Conservation (phyloP, 2,329 filamentous ascomycete species). For the Nemania serpens region DNA sequence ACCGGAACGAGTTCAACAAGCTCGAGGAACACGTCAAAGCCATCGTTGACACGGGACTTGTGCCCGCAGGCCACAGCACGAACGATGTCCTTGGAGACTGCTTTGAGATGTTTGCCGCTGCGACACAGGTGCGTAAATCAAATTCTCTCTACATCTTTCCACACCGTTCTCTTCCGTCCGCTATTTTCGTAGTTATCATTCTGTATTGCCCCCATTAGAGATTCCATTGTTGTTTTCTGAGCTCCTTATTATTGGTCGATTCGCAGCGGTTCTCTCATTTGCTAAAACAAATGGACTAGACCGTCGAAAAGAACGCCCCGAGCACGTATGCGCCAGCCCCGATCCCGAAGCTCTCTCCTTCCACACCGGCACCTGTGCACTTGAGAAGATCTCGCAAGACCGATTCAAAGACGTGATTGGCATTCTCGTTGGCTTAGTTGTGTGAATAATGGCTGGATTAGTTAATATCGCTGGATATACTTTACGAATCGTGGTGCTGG, state of each 20-base stretch:
- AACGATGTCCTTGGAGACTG: slow-evolving; percentile 55
- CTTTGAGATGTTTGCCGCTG: slow-evolving; percentile 51
- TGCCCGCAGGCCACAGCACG: slow-evolving; percentile 47
- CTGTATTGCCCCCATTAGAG: too few species aligned
- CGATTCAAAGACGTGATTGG: too few species aligned
- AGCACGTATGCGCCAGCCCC: neutral
- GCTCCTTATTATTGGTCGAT: neutral
- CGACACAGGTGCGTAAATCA: slow-evolving; percentile 42
- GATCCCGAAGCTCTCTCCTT: too few species aligned
- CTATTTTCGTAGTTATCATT: neutral
- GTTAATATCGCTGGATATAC: too few species aligned
- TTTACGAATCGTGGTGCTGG: too few species aligned
- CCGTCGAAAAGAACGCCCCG: neutral
- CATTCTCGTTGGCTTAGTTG: too few species aligned
- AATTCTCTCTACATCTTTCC: neutral
- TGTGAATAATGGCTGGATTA: too few species aligned
- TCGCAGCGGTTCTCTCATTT: neutral
- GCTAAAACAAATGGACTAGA: neutral
- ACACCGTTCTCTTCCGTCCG: neutral
- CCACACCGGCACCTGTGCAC: too few species aligned
- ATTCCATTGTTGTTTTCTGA: too few species aligned
- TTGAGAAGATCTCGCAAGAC: too few species aligned
- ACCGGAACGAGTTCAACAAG: slow-evolving; percentile 54
- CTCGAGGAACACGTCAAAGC: slow-evolving; percentile 57
- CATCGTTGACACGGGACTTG: slow-evolving; percentile 54